These are phyloP conservation scores for Poteriospumella lacustris DNA, from an alignment of 108 stramenopile species.

Conservation along the genomic window DNA sequence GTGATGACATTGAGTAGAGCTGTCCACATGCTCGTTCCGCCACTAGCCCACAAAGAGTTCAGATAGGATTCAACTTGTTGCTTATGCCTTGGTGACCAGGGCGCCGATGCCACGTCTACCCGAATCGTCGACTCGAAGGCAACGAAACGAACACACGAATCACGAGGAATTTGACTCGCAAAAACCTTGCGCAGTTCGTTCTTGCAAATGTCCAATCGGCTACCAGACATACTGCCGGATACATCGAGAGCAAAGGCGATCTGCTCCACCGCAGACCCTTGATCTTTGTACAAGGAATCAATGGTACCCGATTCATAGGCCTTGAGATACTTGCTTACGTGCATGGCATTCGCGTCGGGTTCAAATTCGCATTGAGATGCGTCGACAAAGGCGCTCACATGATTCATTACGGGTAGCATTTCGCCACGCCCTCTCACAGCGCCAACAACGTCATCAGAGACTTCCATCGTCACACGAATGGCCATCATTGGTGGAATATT, in stretches of 20 bases:
- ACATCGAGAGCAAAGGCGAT: slow-evolving; percentile 1
- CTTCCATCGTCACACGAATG: no score
- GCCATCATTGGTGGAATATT: neutral
- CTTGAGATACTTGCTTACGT: neutral
- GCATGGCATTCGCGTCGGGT: neutral
- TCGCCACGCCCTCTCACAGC: no score
- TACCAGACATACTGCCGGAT: slow-evolving; percentile 9
- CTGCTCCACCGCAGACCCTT: neutral
- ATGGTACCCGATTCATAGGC: neutral
- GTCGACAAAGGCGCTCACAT: neutral
- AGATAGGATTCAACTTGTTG: neutral
- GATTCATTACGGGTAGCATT: neutral
- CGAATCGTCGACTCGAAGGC: neutral
- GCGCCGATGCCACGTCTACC: neutral
- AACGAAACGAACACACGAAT: neutral
- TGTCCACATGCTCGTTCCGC: slow-evolving; percentile 4
- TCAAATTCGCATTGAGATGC: neutral
- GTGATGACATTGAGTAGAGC: neutral
- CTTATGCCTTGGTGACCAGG: neutral
- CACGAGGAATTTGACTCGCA: neutral
- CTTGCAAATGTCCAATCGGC: neutral
- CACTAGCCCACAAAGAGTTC: neutral
- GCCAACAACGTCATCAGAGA: no score
- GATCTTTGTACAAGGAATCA: neutral
- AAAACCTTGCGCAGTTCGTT: neutral